These are phyloP conservation scores for Globisporangium polare DNA, from an alignment of 352 stramenopile genomes.

Conservation along the genomic window DNA sequence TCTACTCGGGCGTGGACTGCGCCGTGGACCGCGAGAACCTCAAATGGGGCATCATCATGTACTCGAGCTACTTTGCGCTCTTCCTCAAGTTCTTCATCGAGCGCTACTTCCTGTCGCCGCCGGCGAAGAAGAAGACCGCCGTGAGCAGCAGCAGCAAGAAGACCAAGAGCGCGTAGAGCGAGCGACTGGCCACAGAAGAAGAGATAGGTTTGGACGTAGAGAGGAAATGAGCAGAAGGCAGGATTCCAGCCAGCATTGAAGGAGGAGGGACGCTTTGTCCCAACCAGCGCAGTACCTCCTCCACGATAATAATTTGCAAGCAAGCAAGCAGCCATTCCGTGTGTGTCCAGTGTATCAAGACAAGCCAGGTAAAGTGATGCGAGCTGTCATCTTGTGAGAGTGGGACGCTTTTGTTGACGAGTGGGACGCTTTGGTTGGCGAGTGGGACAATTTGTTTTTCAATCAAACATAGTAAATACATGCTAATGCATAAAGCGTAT, in stretches of 20 bases:
- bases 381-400: no score
- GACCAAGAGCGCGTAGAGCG: constrained; percentile 24
- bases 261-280: not conserved
- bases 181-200: constrained; percentile 3
- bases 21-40: constrained; percentile 82
- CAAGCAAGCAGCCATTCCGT: not conserved
- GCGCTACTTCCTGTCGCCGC: constrained; percentile 63
- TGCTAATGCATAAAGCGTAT: no score
- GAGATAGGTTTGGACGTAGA: not conserved
- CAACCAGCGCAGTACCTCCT: not conserved
- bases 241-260: not conserved
- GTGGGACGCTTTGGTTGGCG: no score
- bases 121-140: constrained; percentile 28
- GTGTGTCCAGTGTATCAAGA: no score
- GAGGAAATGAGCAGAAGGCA: not conserved
- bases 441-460: no score
- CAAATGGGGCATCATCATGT: constrained; percentile 91
- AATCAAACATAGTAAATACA: no score
- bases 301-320: no score
- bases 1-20: constrained; percentile 62
- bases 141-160: constrained; percentile 17
- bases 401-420: no score
- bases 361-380: no score
- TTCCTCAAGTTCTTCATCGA: constrained; percentile 92
- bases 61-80: constrained; percentile 92